phyloP scores from a whole-genome alignment of 441 rosid genomes.

The Gossypium trilobum region DNA sequence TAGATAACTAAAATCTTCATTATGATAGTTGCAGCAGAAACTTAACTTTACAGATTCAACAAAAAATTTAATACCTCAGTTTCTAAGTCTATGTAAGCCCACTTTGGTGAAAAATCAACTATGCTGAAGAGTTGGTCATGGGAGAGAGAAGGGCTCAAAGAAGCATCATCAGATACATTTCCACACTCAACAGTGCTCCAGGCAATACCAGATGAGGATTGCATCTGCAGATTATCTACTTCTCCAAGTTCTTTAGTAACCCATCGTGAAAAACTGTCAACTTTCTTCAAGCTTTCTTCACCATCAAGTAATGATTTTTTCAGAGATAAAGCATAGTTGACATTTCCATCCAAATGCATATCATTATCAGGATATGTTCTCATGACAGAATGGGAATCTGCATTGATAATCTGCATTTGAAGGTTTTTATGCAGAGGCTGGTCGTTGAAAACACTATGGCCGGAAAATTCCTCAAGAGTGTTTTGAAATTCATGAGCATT shows the following conservation, averaged over 20 bases:
- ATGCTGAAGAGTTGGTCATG: constrained; percentile 84
- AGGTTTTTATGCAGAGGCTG: constrained; percentile 28
- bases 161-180: constrained; percentile 42
- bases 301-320: constrained; percentile 45
- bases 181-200: constrained; percentile 75
- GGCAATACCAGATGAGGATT: constrained; percentile 52
- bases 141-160: constrained; percentile 75
- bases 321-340: constrained; percentile 28
- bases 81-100: constrained; percentile 55
- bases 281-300: constrained; percentile 71
- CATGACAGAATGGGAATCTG: constrained; percentile 26
- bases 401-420: constrained; percentile 24
- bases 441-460: constrained; percentile 34
- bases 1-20: not conserved
- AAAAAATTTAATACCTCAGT: constrained; percentile 49
- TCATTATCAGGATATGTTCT: constrained; percentile 32
- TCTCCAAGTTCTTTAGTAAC: constrained; percentile 69
- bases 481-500: constrained; percentile 22
- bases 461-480: constrained; percentile 27
- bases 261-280: constrained; percentile 92
- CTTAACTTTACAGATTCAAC: not conserved
- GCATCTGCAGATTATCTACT: constrained; percentile 66
- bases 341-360: constrained; percentile 30
- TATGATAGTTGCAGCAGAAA: not conserved
- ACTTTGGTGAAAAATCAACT: constrained; percentile 67